Conservation (phyloP, 192 early-diverging fungal species). For the Podila minutissima region DNA sequence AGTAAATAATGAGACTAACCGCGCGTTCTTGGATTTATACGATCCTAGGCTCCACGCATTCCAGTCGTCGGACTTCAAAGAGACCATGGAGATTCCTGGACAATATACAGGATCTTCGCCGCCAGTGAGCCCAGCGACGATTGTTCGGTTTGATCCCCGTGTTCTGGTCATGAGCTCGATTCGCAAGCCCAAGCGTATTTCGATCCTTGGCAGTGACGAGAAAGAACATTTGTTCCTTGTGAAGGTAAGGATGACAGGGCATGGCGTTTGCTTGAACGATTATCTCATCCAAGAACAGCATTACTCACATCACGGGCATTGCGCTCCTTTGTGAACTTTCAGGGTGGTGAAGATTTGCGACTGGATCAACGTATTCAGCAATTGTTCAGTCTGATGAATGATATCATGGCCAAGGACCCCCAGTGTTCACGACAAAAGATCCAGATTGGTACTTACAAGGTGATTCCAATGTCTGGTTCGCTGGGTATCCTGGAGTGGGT, state of each 20-base stretch:
- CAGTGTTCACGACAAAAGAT: conserved; percentile 67
- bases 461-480: conserved; percentile 66
- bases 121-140: conserved; percentile 69
- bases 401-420: conserved; percentile 61
- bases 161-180: conserved; percentile 78
- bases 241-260: conserved; percentile 60
- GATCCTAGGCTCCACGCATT: conserved; percentile 25
- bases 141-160: conserved; percentile 69
- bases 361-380: conserved; percentile 84
- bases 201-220: conserved; percentile 78
- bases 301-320: neutral
- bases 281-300: neutral
- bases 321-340: neutral
- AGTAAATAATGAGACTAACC: conserved; percentile 1
- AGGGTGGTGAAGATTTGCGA: conserved; percentile 87
- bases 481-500: conserved; percentile 86
- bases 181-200: conserved; percentile 75
- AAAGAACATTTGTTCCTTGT: conserved; percentile 78
- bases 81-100: conserved; percentile 79
- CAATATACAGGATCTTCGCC: conserved; percentile 69
- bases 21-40: neutral
- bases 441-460: conserved; percentile 76
- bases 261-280: neutral
- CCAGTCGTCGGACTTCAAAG: conserved; percentile 33
- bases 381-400: conserved; percentile 83